Evolutionary conservation across 305 asterid species (phyloP).

Genomic region (Coffea humblotiana): DNA sequence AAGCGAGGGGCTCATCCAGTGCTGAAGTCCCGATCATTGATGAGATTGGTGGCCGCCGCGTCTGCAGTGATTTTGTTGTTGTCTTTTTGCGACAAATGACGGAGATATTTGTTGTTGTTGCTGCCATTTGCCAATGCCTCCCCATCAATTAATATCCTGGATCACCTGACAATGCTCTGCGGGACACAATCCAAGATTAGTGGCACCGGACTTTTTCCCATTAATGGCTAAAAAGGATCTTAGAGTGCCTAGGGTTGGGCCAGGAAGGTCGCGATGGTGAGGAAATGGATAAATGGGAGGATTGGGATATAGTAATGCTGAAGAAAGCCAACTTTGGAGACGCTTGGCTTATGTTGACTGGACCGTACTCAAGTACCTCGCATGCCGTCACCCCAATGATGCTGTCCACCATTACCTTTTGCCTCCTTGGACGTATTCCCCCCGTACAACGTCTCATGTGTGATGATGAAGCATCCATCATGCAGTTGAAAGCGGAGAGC

Average conservation of each 20-base stretch:
- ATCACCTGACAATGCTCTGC: constrained; percentile 27
- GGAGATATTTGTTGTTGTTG: constrained; percentile 19
- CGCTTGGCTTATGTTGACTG: constrained; percentile 31
- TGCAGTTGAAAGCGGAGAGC: neutral
- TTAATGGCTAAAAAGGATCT: neutral
- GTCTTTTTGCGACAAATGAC: constrained; percentile 25
- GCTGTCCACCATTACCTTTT: constrained; percentile 51
- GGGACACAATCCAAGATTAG: constrained; percentile 27
- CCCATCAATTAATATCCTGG: neutral
- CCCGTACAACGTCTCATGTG: constrained; percentile 5
- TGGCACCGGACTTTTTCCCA: constrained; percentile 26
- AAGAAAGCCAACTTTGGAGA: constrained; percentile 12
- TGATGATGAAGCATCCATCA: constrained; percentile 13
- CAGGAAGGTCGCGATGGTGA: too few relatives aligned
- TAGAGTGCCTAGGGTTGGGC: too few relatives aligned
- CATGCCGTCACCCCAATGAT: constrained; percentile 54
- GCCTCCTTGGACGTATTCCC: constrained; percentile 9
- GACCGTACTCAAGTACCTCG: constrained; percentile 30
- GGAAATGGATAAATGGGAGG: too few relatives aligned
- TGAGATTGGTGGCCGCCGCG: constrained; percentile 43
- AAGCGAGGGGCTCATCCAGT: neutral
- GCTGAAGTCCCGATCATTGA: neutral
- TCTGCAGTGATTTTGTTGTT: constrained; percentile 16
- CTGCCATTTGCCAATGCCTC: constrained; percentile 10
- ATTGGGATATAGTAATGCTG: constrained; percentile 1